Conservation (phyloP, 1,284 basidiomycete genomes). For the Fereydounia khargensis region DNA sequence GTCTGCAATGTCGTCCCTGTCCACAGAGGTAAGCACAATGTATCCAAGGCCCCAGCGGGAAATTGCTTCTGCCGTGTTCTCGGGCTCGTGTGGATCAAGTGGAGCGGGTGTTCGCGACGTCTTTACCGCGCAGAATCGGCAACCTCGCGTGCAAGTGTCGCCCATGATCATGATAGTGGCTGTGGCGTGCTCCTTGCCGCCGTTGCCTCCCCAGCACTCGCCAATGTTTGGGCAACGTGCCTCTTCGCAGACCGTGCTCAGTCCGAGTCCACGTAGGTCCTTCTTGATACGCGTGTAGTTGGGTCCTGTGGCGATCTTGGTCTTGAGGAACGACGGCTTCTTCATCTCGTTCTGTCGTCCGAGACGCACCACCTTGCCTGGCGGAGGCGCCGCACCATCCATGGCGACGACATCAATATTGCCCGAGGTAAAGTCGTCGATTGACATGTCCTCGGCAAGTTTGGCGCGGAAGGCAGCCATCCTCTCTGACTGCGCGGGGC, state of each 20-base stretch:
- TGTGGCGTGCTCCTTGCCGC: constrained; percentile 77
- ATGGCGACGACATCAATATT: constrained; percentile 12
- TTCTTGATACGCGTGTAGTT: constrained; percentile 92
- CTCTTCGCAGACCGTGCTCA: constrained; percentile 98
- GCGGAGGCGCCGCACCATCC: neutral
- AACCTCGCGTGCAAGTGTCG: constrained; percentile 97
- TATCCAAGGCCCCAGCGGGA: constrained; percentile 97
- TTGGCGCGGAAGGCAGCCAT: constrained; percentile 39
- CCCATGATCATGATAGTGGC: constrained; percentile 96
- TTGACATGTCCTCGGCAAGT: constrained; percentile 36
- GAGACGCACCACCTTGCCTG: constrained; percentile 29
- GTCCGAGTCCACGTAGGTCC: constrained; percentile 82
- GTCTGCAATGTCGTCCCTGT: constrained; percentile 90
- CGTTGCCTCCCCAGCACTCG: constrained; percentile 92
- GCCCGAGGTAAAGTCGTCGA: constrained; percentile 42
- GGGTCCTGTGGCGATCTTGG: constrained; percentile 72
- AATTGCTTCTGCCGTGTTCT: constrained; percentile 97
- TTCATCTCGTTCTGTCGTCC: constrained; percentile 60
- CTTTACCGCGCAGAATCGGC: constrained; percentile 96
- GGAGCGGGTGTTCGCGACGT: constrained; percentile 84
- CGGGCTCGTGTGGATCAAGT: constrained; percentile 92
- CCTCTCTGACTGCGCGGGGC: constrained; percentile 5
- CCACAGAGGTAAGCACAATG: constrained; percentile 94
- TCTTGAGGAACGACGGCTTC: constrained; percentile 87
- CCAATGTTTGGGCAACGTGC: constrained; percentile 98